Conservation (phyloP, 2,329 filamentous ascomycete genomes). For the Calycina herbarum region DNA sequence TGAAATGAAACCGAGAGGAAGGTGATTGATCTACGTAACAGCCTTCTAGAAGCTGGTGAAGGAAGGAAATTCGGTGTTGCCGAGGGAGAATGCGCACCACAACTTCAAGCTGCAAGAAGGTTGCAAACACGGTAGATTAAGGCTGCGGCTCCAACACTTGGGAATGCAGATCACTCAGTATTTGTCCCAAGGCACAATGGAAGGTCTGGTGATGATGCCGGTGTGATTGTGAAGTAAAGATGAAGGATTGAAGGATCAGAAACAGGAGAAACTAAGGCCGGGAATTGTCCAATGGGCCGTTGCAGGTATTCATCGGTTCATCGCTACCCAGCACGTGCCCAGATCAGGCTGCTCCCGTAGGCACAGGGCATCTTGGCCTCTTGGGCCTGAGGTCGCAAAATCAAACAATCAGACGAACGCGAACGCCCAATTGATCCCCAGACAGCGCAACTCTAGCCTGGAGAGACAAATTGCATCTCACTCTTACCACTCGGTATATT, state of each 20-base stretch:
- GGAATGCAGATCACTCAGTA: neutral
- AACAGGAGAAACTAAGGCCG: neutral
- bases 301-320: neutral
- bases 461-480: neutral
- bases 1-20: neutral
- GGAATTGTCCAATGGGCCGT: conserved; percentile 1
- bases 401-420: neutral
- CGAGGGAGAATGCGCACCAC: too few species aligned
- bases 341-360: too few species aligned
- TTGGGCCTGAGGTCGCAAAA: neutral
- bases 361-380: neutral
- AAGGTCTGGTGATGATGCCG: neutral
- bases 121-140: neutral
- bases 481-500: neutral
- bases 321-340: neutral
- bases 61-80: neutral
- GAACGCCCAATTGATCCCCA: neutral
- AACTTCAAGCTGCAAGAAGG: neutral
- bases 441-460: neutral
- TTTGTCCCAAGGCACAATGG: neutral
- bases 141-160: neutral
- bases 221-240: neutral
- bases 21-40: neutral
- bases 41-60: neutral
- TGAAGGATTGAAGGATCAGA: conserved; percentile 5